Evolutionary conservation across 75 land plant species (phyloP), one percentile per base, ranked within the genome.

Genomic region (Larix kaempferi): DNA sequence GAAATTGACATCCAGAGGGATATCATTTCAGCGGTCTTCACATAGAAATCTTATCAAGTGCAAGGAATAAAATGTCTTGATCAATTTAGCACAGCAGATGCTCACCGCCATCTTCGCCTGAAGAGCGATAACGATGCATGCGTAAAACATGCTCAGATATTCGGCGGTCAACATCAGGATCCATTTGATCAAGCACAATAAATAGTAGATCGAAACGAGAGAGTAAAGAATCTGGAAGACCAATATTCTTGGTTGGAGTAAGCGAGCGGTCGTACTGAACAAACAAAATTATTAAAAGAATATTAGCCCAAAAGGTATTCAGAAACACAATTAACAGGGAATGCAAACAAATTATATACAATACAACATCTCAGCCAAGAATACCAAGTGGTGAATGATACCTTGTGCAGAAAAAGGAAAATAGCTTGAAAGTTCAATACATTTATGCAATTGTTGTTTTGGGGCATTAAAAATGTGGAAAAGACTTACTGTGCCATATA

Each of bases 111-210:
- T 90, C 87, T 67, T 91, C 99, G 61, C 74, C 76, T 16, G 85
- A 74, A 73, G 99, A 75, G 37, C 97, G 92, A 85, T 85, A 95
- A 26, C 92, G 87, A 78, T 95, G 98, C 98, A 95, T 95, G 13
- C 98, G 88, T 35, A 92, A 80, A 25, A 95, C 96, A 81, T 94
- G 96, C 77, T 94, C 94, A 21, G 96, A 86, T 55, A 94, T 92
- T 29, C 81, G 84, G 27, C 94, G 87, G 74, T 95, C 99, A 83
- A 95, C 93, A 74, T 93, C 98, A 56, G 98, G 80, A 74, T 98
- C 99, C 99, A 98, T 98, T 95, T 98, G 99, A 88, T 98, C 99
- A 77, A 98, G 86, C 27, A 98, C 99, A 74, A 98, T 98, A 79
- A 98, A 98, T 17, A 98, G 85, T 78, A 98, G 84, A 87, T 98